Conservation (phyloP, 179 eudicot genomes). For the Vitellaria paradoxa region DNA sequence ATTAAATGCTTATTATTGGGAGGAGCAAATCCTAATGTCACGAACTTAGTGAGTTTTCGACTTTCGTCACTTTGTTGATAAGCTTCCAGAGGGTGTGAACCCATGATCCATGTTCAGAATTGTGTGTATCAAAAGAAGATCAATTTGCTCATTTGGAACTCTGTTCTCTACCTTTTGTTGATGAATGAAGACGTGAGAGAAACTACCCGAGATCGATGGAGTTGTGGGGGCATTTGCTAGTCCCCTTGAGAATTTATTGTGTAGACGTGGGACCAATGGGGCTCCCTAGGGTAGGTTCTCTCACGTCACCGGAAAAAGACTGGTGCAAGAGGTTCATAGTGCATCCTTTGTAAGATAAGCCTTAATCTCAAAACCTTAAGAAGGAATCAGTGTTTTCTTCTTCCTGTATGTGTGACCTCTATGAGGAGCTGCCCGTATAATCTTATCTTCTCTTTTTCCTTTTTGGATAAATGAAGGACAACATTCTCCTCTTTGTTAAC, state of each 20-base stretch:
- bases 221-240: too few relatives aligned
- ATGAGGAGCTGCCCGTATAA: background rate
- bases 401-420: background rate
- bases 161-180: background rate
- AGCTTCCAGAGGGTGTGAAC: background rate
- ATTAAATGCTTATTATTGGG: conserved; percentile 27
- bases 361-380: background rate
- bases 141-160: background rate
- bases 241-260: too few relatives aligned
- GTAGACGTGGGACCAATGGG: too few relatives aligned
- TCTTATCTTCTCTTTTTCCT: too few relatives aligned
- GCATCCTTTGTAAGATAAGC: background rate
- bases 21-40: conserved; percentile 37
- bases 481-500: too few relatives aligned
- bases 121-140: background rate
- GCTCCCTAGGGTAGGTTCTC: too few relatives aligned
- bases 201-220: too few relatives aligned
- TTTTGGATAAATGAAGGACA: too few relatives aligned
- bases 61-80: background rate
- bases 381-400: background rate
- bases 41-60: conserved; percentile 17
- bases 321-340: background rate
- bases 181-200: too few relatives aligned
- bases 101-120: background rate
- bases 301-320: too few relatives aligned